Percentiles rank a stretch among this genome's conserved stretches.
phyloP scores from a whole-genome alignment of 331 rosid species.

The Dryas integrifolia region DNA sequence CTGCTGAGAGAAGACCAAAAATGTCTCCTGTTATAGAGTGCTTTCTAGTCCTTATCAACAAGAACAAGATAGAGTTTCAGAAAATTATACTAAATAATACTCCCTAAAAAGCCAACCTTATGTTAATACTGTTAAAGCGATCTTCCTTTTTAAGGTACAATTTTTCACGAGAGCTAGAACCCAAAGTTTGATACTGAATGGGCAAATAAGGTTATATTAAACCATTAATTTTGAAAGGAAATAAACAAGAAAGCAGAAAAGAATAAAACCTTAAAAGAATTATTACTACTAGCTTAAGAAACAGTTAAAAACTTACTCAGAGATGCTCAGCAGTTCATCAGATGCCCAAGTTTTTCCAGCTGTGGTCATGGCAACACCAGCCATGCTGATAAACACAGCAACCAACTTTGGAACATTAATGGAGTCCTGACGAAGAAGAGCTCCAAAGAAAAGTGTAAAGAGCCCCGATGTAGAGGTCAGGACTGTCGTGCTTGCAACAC shows the following conservation, averaged over 20 bases:
- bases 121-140: too few species aligned
- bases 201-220: background rate
- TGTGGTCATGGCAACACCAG: constrained; percentile 69
- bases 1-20: constrained; percentile 67
- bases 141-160: too few species aligned
- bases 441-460: constrained; percentile 72
- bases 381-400: constrained; percentile 61
- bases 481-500: constrained; percentile 70
- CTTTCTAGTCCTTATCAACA: constrained; percentile 45
- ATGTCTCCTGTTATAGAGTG: constrained; percentile 51
- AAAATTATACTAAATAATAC: background rate
- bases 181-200: too few species aligned
- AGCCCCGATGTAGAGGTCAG: constrained; percentile 65
- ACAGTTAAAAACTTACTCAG: constrained; percentile 45
- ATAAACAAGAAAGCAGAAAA: background rate
- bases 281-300: background rate
- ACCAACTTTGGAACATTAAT: constrained; percentile 47
- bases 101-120: too few species aligned
- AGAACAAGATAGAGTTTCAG: constrained; percentile 22
- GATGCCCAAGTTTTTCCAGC: constrained; percentile 68
- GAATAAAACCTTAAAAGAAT: background rate
- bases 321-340: constrained; percentile 35
- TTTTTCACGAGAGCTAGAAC: too few species aligned
- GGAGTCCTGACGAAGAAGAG: constrained; percentile 59
- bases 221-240: background rate